Evolutionary conservation across 257 asterid genomes (phyloP), one percentile per base, ranked within the genome.

Genomic region (Striga asiatica): DNA sequence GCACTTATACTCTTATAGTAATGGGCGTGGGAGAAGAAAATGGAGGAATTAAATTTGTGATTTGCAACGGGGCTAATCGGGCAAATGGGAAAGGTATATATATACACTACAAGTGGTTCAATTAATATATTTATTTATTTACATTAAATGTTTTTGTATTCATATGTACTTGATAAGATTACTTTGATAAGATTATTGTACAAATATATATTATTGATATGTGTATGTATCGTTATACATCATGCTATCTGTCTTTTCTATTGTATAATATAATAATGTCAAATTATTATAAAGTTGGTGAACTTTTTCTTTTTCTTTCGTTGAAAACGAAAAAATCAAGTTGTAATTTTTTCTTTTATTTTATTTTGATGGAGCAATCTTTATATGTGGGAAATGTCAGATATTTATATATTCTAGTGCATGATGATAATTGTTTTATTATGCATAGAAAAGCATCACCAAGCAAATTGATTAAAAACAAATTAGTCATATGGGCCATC

Each of bases 11-110:
- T 38, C 66, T 50, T 58, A 35, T 58, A 66, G 46, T 58, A 43
- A 12, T 67, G 5, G 29, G 72, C 54, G 12, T 24, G 64, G 53
- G 38, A 43, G 64, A 60, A 60, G 74, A 72, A 71, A 61, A 32
- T 57, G 14, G 55, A 48, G 60, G 67, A 78, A 75, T 81, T 70
- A 82, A 74, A 76, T 73, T 76, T 77, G 84, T 72, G 84, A 72
- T 63, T 81, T 18, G 79, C 83, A 72, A 75, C 73, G 71, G 70
- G 78, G 59, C 74, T 62, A 72, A 71, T 78, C 75, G 54, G 68
- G 62, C 69, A 62, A 72, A 69, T 66, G 75, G 69, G 66, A 65
- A 74, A 62, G 71, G 61, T 74, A 71, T 68, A 63, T 66, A 58
- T 75, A 14, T 41, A 41, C 16, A 41, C 16, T 79, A 74, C 84